Evolutionary conservation across 352 stramenopile genomes (phyloP), one percentile per base, ranked within the genome.

Genomic region (Phytophthora pinifolia): DNA sequence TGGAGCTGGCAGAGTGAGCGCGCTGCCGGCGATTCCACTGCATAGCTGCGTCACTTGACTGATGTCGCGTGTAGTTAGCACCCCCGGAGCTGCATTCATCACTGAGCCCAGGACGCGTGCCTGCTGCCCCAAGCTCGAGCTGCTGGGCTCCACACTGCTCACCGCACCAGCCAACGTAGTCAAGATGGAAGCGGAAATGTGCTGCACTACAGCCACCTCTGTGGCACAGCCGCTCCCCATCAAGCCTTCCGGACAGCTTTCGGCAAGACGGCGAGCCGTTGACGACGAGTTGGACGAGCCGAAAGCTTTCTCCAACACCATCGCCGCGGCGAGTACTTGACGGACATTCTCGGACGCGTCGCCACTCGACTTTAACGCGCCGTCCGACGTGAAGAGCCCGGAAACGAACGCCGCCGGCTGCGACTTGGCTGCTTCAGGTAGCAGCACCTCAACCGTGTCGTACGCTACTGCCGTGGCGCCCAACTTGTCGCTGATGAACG

Each of bases 401-500:
- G 62, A 76, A 1, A 72, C 71, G 45, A 76, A 89, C 2, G 18
- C 42, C 1, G 78, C 37, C 3, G 79, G 79, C 30, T 79, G 50
- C 13, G 39, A 37, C 9, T 66, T 76, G 4, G 50, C 75, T 22
- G 49, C 43, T 29, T 59, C 15, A 6, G 79, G 76, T 13, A 86
- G 46, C 15, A 65, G 14, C 2, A 89, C 65, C 6, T 69, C 61
- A 9, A 89, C 70, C 0, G 36, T 49, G 2, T 74, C 62, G 22
- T 66, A 70, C 3, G 68, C 70, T 9, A 86, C 47, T 7, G 72
- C 52, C 9, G 70, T 41, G 0, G 68, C 59, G 1, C 77, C 79
- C 35, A 88, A 42, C 0, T 36, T 43, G 22, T 89, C 79, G 0
- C 50, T 76, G 15, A 86, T 79, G 34, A 89, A 81, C 5, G 79